Evolutionary conservation across 306 rosid genomes (phyloP).

Genomic region (Herpetospermum pedunculosum): DNA sequence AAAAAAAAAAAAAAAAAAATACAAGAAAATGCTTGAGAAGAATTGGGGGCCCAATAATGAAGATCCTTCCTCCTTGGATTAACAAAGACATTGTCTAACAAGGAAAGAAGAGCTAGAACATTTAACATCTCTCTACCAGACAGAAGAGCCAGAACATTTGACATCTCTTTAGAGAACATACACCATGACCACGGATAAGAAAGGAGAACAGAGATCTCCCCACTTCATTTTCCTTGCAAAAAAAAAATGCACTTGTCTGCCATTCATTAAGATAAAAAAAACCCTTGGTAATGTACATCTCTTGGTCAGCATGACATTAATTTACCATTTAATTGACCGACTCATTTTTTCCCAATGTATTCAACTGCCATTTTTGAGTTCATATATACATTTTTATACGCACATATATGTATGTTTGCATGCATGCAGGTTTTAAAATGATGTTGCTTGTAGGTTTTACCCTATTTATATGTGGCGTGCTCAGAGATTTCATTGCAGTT

Average conservation of each 20-base stretch:
- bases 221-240: not conserved
- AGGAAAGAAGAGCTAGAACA: not conserved
- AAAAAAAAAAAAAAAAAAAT: too few relatives aligned
- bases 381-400: not conserved
- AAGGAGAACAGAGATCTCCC: not conserved
- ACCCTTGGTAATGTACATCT: not conserved
- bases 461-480: conserved; percentile 75
- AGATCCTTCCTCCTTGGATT: too few relatives aligned
- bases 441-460: conserved; percentile 52
- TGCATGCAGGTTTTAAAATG: conserved; percentile 2
- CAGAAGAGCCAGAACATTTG: not conserved
- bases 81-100: too few relatives aligned
- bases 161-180: not conserved
- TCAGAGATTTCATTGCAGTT: conserved; percentile 42
- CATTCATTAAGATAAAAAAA: too few relatives aligned
- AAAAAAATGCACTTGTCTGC: not conserved
- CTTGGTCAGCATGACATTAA: not conserved
- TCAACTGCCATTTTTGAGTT: not conserved
- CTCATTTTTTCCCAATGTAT: not conserved
- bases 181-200: not conserved
- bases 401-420: not conserved
- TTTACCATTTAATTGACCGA: not conserved
- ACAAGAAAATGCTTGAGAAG: too few relatives aligned
- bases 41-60: too few relatives aligned
- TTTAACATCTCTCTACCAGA: not conserved